Evolutionary conservation across 768 basidiomycete species (phyloP), one percentile per base, ranked within the genome.

Genomic region (Candolleomyces eurysporus): DNA sequence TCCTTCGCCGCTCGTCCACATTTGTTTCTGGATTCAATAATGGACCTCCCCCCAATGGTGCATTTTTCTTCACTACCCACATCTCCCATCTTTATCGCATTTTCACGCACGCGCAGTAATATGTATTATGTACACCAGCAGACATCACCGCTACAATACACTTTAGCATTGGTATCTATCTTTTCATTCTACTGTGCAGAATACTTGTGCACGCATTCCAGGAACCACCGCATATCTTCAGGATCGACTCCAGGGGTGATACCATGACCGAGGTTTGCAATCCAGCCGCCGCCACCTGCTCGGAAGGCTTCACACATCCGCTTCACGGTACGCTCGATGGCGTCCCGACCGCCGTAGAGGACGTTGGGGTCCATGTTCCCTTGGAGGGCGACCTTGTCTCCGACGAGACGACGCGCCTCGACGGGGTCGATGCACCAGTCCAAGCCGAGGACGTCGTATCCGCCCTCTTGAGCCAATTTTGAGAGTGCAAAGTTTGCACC

Each of bases 201-300:
- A 69, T 93, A 91, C 69, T 88, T 92, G 68, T 90, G 91, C 52
- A 94, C 82, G 69, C 94, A 96, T 73, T 96, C 84, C 63, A 96
- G 85, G 80, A 96, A 97, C 86, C 88, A 96, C 59, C 82, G 79
- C 72, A 97, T 78, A 72, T 97, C 93, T 59, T 98, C 95, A 21
- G 96, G 94, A 72, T 97, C 87, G 14, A 98, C 96, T 26, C 87
- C 91, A 11, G 97, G 97, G 4, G 95, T 97, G 67, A 99, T 96
- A 5, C 97, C 97, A 71, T 98, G 97, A 0, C 97, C 97, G 21
- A 99, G 78, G 75, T 98, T 98, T 9, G 92, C 91, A 68, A 98
- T 98, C 94, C 96, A 98, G n/a, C 87, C 91, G 10, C 85, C 84
- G 55, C 78, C 81, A 8, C 78, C 79, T 5, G 80, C 78, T 54